Percentiles rank a stretch among this genome's conserved stretches.
phyloP scores from a whole-genome alignment of 2,329 filamentous ascomycete genomes.

The Sporothrix humicola region DNA sequence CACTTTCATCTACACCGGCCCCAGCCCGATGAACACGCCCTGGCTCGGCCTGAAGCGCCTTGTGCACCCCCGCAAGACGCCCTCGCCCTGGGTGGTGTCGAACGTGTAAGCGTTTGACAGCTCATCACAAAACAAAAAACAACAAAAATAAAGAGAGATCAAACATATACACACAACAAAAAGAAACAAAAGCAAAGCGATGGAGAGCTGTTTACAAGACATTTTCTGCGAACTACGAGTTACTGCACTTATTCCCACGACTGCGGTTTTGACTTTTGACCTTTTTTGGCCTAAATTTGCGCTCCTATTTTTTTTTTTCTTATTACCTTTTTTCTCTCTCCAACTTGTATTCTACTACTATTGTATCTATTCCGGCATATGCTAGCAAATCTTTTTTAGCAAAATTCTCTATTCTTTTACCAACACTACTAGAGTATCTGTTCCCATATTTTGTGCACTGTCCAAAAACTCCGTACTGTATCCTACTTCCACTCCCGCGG shows the following conservation, averaged over 20 bases:
- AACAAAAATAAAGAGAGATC: background rate
- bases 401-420: background rate
- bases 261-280: background rate
- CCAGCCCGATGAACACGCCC: constrained; percentile 72
- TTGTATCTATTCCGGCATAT: background rate
- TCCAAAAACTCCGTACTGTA: too few relatives aligned
- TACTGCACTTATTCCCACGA: background rate
- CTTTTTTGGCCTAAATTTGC: background rate
- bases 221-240: background rate
- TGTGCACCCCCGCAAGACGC: constrained; percentile 42
- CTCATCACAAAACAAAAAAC: background rate
- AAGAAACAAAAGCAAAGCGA: background rate
- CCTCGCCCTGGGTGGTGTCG: constrained; percentile 45
- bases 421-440: background rate
- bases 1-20: constrained; percentile 69
- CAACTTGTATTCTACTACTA: background rate
- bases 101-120: constrained; percentile 36
- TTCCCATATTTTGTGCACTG: background rate
- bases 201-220: background rate
- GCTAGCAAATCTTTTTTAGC: background rate
- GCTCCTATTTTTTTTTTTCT: constrained; percentile 6
- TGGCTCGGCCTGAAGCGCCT: constrained; percentile 67
- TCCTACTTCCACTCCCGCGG: background rate
- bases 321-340: background rate
- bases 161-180: background rate